phyloP scores from a whole-genome alignment of 2,329 filamentous ascomycete species.

The Fusarium sp. region DNA sequence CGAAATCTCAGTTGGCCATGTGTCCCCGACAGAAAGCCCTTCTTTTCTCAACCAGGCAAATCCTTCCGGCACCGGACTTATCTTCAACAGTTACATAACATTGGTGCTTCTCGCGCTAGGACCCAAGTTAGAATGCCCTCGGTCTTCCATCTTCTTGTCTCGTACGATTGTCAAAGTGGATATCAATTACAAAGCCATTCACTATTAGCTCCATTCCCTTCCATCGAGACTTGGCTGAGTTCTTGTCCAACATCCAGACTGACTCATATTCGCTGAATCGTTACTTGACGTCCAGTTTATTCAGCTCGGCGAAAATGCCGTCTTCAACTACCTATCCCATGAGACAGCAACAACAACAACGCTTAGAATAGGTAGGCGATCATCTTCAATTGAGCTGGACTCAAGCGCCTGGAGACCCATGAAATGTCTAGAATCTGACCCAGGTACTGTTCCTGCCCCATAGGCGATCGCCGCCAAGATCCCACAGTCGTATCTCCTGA shows the following conservation, averaged over 20 bases:
- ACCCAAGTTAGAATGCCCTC: conserved; percentile 19
- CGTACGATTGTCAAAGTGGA: conserved; percentile 32
- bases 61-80: not conserved
- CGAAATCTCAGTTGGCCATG: not conserved
- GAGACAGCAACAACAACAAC: not conserved
- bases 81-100: not conserved
- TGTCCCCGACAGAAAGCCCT: not conserved
- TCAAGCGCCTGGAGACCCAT: not conserved
- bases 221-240: not conserved
- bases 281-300: not conserved
- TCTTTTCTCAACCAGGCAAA: not conserved
- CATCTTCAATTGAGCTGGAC: not conserved
- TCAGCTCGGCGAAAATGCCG: not conserved
- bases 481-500: not conserved
- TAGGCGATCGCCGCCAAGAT: not conserved
- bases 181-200: conserved; percentile 23
- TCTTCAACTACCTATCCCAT: not conserved
- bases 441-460: not conserved
- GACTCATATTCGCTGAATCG: not conserved
- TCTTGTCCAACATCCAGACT: not conserved
- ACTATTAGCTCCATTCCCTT: conserved; percentile 17
- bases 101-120: not conserved
- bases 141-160: conserved; percentile 20
- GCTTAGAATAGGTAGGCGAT: not conserved
- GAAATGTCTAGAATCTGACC: not conserved